phyloP scores from a whole-genome alignment of 140 eudicot species.

The Bidens hawaiensis region DNA sequence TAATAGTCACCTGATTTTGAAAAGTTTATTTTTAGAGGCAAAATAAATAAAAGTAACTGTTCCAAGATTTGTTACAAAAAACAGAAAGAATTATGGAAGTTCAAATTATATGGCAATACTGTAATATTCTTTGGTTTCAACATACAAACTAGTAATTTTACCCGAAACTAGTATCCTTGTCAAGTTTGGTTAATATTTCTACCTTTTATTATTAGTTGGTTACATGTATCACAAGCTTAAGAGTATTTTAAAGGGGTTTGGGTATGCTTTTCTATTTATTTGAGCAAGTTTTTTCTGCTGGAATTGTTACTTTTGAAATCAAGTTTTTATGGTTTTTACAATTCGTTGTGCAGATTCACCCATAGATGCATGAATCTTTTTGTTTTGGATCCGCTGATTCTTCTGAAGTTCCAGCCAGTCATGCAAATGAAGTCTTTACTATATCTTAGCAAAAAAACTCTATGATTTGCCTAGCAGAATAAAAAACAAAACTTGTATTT shows the following conservation, averaged over 20 bases:
- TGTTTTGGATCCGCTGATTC: slow-evolving; percentile 88
- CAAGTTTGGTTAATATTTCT: not conserved
- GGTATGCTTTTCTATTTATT: slow-evolving; percentile 16
- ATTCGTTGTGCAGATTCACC: slow-evolving; percentile 92
- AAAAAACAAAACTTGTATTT: slow-evolving; percentile 56
- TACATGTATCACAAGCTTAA: slow-evolving; percentile 7
- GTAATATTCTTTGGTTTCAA: not conserved
- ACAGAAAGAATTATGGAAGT: too few species aligned
- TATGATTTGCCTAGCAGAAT: slow-evolving; percentile 48
- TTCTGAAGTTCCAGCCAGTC: slow-evolving; percentile 80
- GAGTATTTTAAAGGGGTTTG: slow-evolving; percentile 11
- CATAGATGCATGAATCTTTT: slow-evolving; percentile 80
- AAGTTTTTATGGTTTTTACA: slow-evolving; percentile 45
- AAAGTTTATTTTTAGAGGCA: not conserved
- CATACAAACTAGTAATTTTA: not conserved
- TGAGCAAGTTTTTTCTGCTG: slow-evolving; percentile 17
- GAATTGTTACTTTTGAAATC: slow-evolving; percentile 37
- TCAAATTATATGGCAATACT: too few species aligned
- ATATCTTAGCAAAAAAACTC: slow-evolving; percentile 59
- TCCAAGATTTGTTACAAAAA: not conserved
- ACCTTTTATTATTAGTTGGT: not conserved
- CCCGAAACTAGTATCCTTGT: not conserved
- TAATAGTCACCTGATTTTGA: not conserved
- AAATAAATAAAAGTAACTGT: not conserved
- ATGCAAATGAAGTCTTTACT: slow-evolving; percentile 77